Conservation (phyloP, 768 basidiomycete genomes). For the Fistulinella prunicolor region DNA sequence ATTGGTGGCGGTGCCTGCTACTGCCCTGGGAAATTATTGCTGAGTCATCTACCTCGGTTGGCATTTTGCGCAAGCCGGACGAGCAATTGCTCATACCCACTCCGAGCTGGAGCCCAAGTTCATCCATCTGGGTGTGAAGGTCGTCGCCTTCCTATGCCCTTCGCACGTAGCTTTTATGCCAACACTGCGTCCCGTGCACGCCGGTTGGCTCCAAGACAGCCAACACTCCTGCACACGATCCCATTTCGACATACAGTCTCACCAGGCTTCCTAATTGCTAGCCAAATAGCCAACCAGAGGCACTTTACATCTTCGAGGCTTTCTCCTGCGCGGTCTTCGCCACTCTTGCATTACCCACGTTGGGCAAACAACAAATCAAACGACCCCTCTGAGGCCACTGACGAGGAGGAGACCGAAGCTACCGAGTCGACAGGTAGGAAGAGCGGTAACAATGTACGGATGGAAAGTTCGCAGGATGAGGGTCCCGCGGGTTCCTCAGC, state of each 20-base stretch:
- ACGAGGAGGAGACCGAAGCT: conserved; percentile 25
- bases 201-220: conserved; percentile 9
- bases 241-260: conserved; percentile 6
- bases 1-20: no score
- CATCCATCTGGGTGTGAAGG: conserved; percentile 22
- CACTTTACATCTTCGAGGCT: conserved; percentile 26
- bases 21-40: conserved; percentile 8
- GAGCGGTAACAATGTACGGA: conserved; percentile 14
- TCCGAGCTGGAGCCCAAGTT: no score
- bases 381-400: conserved; percentile 22
- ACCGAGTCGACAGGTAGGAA: conserved; percentile 20
- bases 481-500: conserved; percentile 31
- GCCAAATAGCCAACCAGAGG: conserved; percentile 16
- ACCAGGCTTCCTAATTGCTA: conserved; percentile 4
- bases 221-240: conserved; percentile 11
- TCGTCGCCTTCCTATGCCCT: conserved; percentile 21
- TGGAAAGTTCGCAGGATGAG: conserved; percentile 32
- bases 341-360: conserved; percentile 33
- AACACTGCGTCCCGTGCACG: conserved; percentile 9
- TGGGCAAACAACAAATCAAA: conserved; percentile 38
- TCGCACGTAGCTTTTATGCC: conserved; percentile 20
- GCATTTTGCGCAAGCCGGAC: conserved; percentile 2
- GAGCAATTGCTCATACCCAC: background rate
- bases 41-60: conserved; percentile 13
- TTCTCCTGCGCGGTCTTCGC: conserved; percentile 30